A percentile compares a stretch with the other conserved stretches of the same genome.
phyloP scores from a whole-genome alignment of 2,329 filamentous ascomycete species.

The Orbilia javanica region DNA sequence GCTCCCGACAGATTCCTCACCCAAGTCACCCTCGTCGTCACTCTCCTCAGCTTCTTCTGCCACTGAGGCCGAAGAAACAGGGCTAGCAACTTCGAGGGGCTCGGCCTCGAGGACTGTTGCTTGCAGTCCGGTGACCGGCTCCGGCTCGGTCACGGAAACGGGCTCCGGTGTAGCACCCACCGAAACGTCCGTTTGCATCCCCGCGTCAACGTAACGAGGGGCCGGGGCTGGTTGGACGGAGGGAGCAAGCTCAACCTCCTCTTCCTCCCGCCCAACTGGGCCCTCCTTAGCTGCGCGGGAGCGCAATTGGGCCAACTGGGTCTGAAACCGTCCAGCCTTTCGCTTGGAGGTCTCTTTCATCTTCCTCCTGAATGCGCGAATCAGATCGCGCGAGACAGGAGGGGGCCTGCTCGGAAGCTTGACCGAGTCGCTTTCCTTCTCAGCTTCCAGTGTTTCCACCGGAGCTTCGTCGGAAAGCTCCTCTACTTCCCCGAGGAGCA shows the following conservation, averaged over 20 bases:
- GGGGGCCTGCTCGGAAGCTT: conserved; percentile 1
- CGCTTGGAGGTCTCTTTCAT: conserved; percentile 11
- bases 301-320: background rate
- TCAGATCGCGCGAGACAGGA: background rate
- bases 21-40: background rate
- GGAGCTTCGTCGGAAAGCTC: conserved; percentile 7
- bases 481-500: conserved; percentile 1
- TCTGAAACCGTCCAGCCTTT: conserved; percentile 7
- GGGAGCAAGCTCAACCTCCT: background rate
- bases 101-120: background rate
- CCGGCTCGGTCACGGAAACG: conserved; percentile 12
- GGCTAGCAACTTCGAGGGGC: background rate
- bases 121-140: background rate
- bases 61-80: conserved; percentile 19
- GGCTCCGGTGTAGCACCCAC: conserved; percentile 19
- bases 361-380: conserved; percentile 1
- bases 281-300: background rate
- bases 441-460: conserved; percentile 26
- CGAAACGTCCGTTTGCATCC: conserved; percentile 8
- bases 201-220: background rate
- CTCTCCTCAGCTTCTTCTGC: conserved; percentile 12
- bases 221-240: background rate
- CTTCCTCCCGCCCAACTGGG: background rate
- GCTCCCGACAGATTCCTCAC: background rate
- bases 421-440: background rate